Base-by-base conservation (phyloP, 2,329 filamentous ascomycete genomes). In the Calonectria hongkongensis region DNA sequence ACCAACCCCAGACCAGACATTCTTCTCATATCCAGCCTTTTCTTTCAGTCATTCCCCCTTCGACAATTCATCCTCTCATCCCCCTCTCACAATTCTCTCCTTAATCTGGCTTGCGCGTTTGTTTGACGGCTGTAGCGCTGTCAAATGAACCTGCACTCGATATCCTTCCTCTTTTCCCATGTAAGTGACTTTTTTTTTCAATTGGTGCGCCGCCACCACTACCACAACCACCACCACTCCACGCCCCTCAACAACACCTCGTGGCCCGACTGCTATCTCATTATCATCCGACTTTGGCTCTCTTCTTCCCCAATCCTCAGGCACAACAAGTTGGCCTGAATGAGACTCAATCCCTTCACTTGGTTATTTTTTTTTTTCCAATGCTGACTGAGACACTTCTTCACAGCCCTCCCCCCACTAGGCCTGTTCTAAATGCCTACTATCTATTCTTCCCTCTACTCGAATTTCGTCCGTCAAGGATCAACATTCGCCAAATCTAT, bases 81-180 rank as follows among this genome's bases (percentile, higher is more conserved):
- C 63, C 62, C 74, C 71, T 75, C 71, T 63, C 68, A 79, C 48
- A 64, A 79, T 76, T 73, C 56, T 73, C 65, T 72, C 73, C 75
- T 75, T 74, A 76, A 78, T 76, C 76, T 80, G 80, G 77, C 81
- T 85, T 85, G 95, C 95, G 95, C 95, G 95, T 93, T 98, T 95
- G 89, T 93, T 97, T 97, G 95, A 89, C 94, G 94, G 92, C 93
- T 87, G 83, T 74, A 79, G 78, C 84, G 93, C 95, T 96, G 95
- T 97, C 95, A 96, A 95, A 98, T 98, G 96, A 98, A 97, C 95
- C 95, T 98, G 96, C 95, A 96, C 88, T 88, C 86, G 87, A 87
- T 86, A 83, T 87, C 88, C 84, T 83, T 87, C 85, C 86, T 87
- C 86, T 90, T 88, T 88, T 88, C 89, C 85, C 88, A 88, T 88